Conservation (phyloP, 805 yeast genomes). For the Lipomyces oligophaga region DNA sequence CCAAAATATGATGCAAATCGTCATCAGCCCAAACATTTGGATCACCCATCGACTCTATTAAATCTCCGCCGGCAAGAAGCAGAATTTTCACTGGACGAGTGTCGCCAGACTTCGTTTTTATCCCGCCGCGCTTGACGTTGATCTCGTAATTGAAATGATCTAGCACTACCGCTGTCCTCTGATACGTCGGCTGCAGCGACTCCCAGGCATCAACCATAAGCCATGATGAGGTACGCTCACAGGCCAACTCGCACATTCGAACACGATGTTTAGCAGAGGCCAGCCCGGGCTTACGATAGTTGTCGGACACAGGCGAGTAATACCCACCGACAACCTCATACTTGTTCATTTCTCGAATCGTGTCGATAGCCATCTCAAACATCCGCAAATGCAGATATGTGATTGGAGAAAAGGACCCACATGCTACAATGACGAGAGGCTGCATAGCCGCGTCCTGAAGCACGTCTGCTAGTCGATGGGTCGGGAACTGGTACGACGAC, state of each 20-base stretch:
- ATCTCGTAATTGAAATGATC: conserved; percentile 97
- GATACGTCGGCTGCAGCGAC: conserved; percentile 81
- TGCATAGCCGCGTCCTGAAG: conserved; percentile 49
- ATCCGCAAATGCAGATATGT: conserved; percentile 91
- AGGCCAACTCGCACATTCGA: conserved; percentile 96
- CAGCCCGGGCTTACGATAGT: conserved; percentile 87
- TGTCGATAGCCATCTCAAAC: conserved; percentile 96
- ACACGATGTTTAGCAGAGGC: conserved; percentile 89
- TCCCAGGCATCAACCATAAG: conserved; percentile 99
- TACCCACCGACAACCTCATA: conserved; percentile 96
- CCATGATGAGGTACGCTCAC: conserved; percentile 96
- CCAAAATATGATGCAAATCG: conserved; percentile 90
- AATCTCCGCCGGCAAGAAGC: conserved; percentile 96
- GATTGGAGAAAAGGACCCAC: conserved; percentile 95
- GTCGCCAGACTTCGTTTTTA: conserved; percentile 46
- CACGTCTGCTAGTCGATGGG: conserved; percentile 48
- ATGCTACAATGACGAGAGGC: conserved; percentile 92
- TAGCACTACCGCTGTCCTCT: conserved; percentile 89
- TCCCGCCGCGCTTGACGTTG: conserved; percentile 85
- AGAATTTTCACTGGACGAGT: conserved; percentile 84
- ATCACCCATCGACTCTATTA: conserved; percentile 99
- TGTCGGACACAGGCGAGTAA: conserved; percentile 82
- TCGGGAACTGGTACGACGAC: conserved; percentile 73
- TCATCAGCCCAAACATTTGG: conserved; percentile 98
- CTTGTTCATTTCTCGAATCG: conserved; percentile 83